Evolutionary conservation across 805 yeast species (phyloP).

Genomic region (Ogataea nakhonphanomensis): DNA sequence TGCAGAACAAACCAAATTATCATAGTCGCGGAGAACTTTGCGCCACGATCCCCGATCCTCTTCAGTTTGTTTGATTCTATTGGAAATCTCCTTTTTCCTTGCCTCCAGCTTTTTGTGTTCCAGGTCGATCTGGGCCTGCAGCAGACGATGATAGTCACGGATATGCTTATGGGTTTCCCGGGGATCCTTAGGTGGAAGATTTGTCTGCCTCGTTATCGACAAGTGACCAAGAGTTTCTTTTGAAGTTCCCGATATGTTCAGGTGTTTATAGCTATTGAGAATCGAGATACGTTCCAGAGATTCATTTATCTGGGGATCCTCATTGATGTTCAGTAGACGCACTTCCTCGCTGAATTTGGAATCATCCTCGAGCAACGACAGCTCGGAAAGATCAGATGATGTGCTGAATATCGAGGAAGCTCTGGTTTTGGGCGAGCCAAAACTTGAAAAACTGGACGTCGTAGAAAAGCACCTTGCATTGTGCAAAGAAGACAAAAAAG

Average conservation of each 20-base stretch:
- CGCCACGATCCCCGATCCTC: conserved; percentile 43
- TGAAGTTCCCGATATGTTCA: conserved; percentile 1
- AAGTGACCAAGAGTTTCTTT: conserved; percentile 26
- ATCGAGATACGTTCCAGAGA: conserved; percentile 34
- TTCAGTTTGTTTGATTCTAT: conserved; percentile 34
- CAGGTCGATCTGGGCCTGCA: conserved; percentile 38
- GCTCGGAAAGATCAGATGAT: conserved; percentile 29
- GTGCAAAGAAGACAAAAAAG: conserved; percentile 1
- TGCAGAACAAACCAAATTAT: conserved; percentile 33
- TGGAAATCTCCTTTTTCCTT: neutral
- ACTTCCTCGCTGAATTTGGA: conserved; percentile 34
- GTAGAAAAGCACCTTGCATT: neutral
- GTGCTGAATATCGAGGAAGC: conserved; percentile 45
- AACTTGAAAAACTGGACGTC: conserved; percentile 18
- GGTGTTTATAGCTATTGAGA: conserved; percentile 23
- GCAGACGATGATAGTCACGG: conserved; percentile 45
- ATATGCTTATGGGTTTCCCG: conserved; percentile 54
- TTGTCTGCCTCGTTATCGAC: conserved; percentile 56
- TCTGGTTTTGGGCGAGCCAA: conserved; percentile 37
- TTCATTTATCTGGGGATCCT: conserved; percentile 35
- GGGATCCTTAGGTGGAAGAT: conserved; percentile 62
- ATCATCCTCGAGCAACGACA: conserved; percentile 22
- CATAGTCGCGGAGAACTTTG: conserved; percentile 37
- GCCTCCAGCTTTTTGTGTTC: conserved; percentile 34
- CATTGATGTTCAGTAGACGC: conserved; percentile 32